phyloP scores from a whole-genome alignment of 345 rosid species.

The Bruguiera parviflora region DNA sequence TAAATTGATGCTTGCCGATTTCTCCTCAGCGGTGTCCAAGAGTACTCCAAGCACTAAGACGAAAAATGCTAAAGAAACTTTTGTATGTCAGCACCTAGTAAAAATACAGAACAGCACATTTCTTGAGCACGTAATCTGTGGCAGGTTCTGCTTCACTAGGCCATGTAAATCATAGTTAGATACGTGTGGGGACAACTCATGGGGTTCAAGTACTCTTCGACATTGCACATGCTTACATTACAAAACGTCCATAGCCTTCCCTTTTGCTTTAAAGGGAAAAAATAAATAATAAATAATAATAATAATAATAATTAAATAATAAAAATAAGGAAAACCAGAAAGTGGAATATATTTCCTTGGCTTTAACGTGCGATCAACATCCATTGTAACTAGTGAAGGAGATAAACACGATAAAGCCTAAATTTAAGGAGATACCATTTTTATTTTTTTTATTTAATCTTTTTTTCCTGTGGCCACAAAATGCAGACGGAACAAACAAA shows the following conservation, averaged over 20 bases:
- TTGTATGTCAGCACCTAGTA: not conserved
- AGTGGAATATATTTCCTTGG: slow-evolving; percentile 21
- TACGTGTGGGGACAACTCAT: slow-evolving; percentile 5
- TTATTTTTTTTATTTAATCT: not conserved
- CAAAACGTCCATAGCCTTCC: slow-evolving; percentile 17
- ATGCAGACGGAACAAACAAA: not conserved
- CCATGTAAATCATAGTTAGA: no score
- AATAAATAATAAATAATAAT: no score
- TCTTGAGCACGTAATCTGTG: not conserved
- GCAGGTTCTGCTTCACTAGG: not conserved
- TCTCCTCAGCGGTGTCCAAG: not conserved
- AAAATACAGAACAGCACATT: not conserved
- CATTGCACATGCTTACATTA: slow-evolving; percentile 23
- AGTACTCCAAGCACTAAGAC: not conserved
- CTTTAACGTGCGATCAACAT: slow-evolving; percentile 23
- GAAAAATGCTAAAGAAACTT: not conserved
- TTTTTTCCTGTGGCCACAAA: slow-evolving; percentile 12
- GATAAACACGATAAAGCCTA: slow-evolving; percentile 15
- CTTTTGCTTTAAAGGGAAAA: slow-evolving; percentile 24
- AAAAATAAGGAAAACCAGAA: not conserved
- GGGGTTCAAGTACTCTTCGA: slow-evolving; percentile 1
- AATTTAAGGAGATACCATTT: slow-evolving; percentile 24
- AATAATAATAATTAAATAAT: no score
- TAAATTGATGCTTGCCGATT: not conserved
- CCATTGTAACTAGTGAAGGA: slow-evolving; percentile 11